phyloP scores from a whole-genome alignment of 371 early-diverging fungal species.

The Mortierella sp. region DNA sequence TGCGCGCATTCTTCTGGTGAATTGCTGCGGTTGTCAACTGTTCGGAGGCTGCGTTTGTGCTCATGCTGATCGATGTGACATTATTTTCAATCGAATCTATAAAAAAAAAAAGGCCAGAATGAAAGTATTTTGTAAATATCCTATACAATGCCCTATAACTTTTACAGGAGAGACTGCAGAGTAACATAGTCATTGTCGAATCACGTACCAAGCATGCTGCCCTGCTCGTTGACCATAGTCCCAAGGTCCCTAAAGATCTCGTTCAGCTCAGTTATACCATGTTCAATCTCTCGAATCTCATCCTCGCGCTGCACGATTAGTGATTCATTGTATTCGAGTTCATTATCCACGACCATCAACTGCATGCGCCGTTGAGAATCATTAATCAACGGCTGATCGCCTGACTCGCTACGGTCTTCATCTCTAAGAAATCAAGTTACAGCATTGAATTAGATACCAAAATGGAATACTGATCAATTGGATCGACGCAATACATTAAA shows the following conservation, averaged over 20 bases:
- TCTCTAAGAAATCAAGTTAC: slow-evolving; percentile 30
- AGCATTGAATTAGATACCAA: not conserved
- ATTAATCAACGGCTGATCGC: slow-evolving; percentile 71
- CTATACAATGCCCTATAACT: not conserved
- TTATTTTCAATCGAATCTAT: slow-evolving; percentile 91
- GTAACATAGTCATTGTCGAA: no score
- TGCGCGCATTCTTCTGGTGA: slow-evolving; percentile 84
- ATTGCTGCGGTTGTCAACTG: slow-evolving; percentile 86
- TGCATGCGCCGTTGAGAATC: slow-evolving; percentile 76
- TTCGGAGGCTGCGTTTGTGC: slow-evolving; percentile 82
- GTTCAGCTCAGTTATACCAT: slow-evolving; percentile 92
- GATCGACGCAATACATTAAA: not conserved
- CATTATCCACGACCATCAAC: slow-evolving; percentile 86
- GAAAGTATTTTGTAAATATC: not conserved
- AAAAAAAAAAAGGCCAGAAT: not conserved
- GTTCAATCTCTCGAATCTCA: slow-evolving; percentile 93
- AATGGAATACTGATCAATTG: not conserved
- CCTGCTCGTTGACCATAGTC: slow-evolving; percentile 96
- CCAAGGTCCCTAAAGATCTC: slow-evolving; percentile 97
- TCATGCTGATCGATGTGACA: slow-evolving; percentile 82
- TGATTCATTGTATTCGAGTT: slow-evolving; percentile 92
- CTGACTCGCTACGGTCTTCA: slow-evolving; percentile 68
- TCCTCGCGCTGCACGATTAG: slow-evolving; percentile 94
- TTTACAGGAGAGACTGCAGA: not conserved
- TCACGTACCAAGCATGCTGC: slow-evolving; percentile 85